A percentile compares a stretch with the other conserved stretches of the same genome.
Evolutionary conservation across 1,284 basidiomycete species (phyloP).

Genomic region (Trichosporon ovoides): DNA sequence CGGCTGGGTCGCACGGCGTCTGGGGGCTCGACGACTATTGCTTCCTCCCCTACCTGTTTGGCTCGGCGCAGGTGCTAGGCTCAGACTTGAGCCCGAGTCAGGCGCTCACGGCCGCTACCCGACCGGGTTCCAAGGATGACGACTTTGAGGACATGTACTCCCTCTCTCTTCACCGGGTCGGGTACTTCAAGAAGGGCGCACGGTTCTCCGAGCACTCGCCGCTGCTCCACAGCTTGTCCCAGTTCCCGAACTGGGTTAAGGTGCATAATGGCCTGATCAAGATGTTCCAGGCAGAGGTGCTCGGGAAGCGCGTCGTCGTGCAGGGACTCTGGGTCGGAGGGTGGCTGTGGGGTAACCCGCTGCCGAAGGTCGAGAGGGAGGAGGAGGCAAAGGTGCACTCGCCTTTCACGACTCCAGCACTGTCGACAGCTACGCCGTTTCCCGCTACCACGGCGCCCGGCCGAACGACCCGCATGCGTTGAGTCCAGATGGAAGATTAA

Average conservation of each 20-base stretch:
- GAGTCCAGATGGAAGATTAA: neutral
- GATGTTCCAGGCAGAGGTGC: slow-evolving; percentile 96
- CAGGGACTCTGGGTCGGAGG: slow-evolving; percentile 89
- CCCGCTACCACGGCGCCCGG: neutral
- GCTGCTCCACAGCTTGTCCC: slow-evolving; percentile 77
- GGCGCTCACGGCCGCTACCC: slow-evolving; percentile 12
- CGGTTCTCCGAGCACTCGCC: slow-evolving; percentile 92
- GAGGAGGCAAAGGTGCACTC: neutral
- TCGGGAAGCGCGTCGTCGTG: slow-evolving; percentile 91
- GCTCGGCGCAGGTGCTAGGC: slow-evolving; percentile 75
- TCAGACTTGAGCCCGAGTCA: slow-evolving; percentile 47
- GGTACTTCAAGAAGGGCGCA: slow-evolving; percentile 68
- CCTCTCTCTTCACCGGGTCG: slow-evolving; percentile 71
- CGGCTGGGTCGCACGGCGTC: slow-evolving; percentile 94
- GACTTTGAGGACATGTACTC: slow-evolving; percentile 64
- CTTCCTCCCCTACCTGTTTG: slow-evolving; percentile 87
- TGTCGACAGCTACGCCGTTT: neutral
- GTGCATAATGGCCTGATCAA: slow-evolving; percentile 85
- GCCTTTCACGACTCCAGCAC: neutral
- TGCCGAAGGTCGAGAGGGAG: slow-evolving; percentile 15
- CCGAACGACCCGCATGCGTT: neutral
- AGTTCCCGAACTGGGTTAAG: slow-evolving; percentile 81
- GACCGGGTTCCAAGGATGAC: neutral
- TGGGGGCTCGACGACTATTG: slow-evolving; percentile 96
- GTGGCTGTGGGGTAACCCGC: slow-evolving; percentile 38